These are phyloP conservation scores for Eimeria acervulina DNA, from an alignment of 169 alveolate species.

Conservation along the genomic window DNA sequence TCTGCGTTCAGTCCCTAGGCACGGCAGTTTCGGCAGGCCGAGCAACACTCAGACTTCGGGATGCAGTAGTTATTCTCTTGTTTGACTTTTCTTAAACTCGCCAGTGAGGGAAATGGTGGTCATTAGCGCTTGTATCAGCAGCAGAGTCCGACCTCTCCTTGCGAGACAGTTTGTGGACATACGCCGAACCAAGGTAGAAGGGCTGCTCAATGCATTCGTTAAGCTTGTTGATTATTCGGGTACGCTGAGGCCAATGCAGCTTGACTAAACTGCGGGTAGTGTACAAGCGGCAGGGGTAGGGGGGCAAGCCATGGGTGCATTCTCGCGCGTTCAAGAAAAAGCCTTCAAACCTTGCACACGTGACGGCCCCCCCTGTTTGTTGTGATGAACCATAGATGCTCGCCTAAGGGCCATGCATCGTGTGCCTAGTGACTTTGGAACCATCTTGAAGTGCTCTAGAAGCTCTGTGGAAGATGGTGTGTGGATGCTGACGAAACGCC, in stretches of 20 bases:
- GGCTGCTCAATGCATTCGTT: constrained; percentile 88
- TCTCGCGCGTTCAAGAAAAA: not conserved
- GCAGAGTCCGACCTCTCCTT: constrained; percentile 91
- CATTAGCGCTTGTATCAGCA: constrained; percentile 89
- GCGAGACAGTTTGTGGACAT: constrained; percentile 95
- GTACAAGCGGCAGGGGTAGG: not conserved
- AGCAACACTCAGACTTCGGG: not conserved
- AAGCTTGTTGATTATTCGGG: constrained; percentile 86
- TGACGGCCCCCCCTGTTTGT: not conserved
- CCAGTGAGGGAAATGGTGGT: constrained; percentile 87
- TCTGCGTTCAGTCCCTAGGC: not conserved
- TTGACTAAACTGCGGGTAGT: not conserved
- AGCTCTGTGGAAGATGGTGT: not conserved
- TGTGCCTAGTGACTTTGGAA: not conserved
- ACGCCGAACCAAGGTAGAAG: constrained; percentile 93
- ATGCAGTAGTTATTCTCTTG: constrained; percentile 13
- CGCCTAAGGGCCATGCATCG: not conserved
- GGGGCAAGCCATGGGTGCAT: not conserved
- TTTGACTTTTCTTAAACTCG: not conserved
- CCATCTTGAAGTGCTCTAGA: not conserved
- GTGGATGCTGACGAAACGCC: not conserved
- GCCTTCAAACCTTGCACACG: not conserved
- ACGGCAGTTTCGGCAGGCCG: not conserved
- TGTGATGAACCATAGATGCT: not conserved
- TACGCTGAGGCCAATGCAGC: not conserved